These are phyloP conservation scores for Xerocomus potaroensis DNA, from an alignment of 768 basidiomycete genomes.

Conservation along the genomic window DNA sequence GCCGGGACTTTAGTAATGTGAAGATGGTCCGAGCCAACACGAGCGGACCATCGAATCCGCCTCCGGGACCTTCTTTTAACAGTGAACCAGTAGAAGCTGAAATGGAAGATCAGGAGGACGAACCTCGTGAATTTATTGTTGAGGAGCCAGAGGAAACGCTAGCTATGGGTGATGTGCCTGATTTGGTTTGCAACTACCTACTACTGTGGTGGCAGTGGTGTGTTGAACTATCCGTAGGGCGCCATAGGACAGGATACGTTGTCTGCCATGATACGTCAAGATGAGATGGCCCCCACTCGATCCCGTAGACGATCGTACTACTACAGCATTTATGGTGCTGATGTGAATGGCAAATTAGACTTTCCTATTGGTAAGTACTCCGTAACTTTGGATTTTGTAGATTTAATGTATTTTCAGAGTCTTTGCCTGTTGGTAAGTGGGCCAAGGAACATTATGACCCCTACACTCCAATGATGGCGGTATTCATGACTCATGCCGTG, in stretches of 20 bases:
- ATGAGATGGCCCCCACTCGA: constrained; percentile 59
- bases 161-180: constrained; percentile 14
- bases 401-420: constrained; percentile 38
- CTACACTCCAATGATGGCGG: constrained; percentile 54
- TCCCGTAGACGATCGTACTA: constrained; percentile 55
- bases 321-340: constrained; percentile 36
- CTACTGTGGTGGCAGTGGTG: not conserved
- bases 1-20: constrained; percentile 45
- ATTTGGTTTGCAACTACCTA: constrained; percentile 20
- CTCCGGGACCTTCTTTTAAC: not conserved
- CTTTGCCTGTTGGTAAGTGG: constrained; percentile 57
- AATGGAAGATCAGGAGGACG: constrained; percentile 12
- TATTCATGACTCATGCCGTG: constrained; percentile 70
- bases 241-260: constrained; percentile 68
- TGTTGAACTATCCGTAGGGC: constrained; percentile 42
- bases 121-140: constrained; percentile 14
- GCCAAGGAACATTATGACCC: constrained; percentile 52
- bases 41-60: constrained; percentile 11
- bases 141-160: constrained; percentile 17
- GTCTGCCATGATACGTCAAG: constrained; percentile 68
- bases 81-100: constrained; percentile 12
- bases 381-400: not conserved
- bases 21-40: constrained; percentile 26
- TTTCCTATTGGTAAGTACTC: constrained; percentile 51
- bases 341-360: constrained; percentile 45